These are phyloP conservation scores for Coniochaeta pulveracea DNA, from an alignment of 2,329 filamentous ascomycete species.

Conservation along the genomic window DNA sequence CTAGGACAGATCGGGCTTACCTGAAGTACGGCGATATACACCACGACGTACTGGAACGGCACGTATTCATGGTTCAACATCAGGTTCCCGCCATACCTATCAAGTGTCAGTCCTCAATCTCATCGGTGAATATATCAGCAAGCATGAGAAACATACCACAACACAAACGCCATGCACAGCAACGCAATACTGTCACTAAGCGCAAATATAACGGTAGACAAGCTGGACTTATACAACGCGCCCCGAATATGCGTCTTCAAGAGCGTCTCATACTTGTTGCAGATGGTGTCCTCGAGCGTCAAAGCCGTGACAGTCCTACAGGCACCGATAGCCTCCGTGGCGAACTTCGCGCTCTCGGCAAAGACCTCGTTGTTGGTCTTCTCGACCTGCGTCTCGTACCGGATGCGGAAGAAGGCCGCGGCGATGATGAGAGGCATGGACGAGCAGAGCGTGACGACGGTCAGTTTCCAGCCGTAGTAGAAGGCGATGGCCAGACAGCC, in stretches of 20 bases:
- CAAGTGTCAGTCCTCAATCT: constrained; percentile 1
- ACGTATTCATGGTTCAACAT: constrained; percentile 19
- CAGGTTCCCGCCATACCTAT: constrained; percentile 17
- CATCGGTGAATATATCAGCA: neutral
- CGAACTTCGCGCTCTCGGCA: constrained; percentile 50
- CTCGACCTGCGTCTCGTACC: constrained; percentile 45
- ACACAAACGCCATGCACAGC: constrained; percentile 45
- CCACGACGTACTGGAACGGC: constrained; percentile 21
- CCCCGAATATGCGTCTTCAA: constrained; percentile 21
- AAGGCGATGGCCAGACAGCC: constrained; percentile 57
- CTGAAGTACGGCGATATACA: constrained; percentile 21
- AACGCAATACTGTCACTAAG: constrained; percentile 34
- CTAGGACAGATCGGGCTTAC: constrained; percentile 7
- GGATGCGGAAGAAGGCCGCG: constrained; percentile 30
- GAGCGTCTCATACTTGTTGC: constrained; percentile 22
- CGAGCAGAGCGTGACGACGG: constrained; percentile 38
- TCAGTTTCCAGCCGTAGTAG: constrained; percentile 65
- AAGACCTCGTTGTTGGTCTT: constrained; percentile 45
- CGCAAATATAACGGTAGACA: constrained; percentile 21
- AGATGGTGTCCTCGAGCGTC: constrained; percentile 48
- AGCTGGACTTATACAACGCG: constrained; percentile 18
- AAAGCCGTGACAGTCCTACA: constrained; percentile 51
- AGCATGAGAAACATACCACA: constrained; percentile 30
- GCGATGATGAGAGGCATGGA: constrained; percentile 21
- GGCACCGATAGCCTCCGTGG: constrained; percentile 48